phyloP scores from a whole-genome alignment of 352 stramenopile genomes.

The Pythium chondricola region DNA sequence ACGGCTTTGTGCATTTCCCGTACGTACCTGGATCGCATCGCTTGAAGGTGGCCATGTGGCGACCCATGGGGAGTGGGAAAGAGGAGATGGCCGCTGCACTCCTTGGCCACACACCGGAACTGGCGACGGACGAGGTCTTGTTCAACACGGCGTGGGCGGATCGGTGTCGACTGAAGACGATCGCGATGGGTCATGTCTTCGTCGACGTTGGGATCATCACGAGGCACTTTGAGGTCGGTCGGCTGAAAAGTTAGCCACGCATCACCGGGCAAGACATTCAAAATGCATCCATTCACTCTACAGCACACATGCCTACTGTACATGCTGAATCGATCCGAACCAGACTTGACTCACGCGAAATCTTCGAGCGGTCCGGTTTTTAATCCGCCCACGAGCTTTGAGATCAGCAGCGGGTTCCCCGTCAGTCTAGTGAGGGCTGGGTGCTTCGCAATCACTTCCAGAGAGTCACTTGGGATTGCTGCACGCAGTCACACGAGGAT shows the following conservation, averaged over 20 bases:
- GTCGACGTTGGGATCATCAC: conserved; percentile 44
- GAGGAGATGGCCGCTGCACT: conserved; percentile 42
- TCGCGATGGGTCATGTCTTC: conserved; percentile 48
- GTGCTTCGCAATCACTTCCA: conserved; percentile 20
- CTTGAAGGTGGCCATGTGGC: conserved; percentile 45
- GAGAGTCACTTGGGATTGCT: conserved; percentile 17
- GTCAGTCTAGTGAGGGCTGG: conserved; percentile 23
- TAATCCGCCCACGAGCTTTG: conserved; percentile 13
- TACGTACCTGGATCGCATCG: conserved; percentile 45
- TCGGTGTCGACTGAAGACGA: conserved; percentile 49
- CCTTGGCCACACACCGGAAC: conserved; percentile 45
- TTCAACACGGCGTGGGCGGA: conserved; percentile 53
- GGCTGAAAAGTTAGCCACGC: conserved; percentile 17
- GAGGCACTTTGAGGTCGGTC: conserved; percentile 31
- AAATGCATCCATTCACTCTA: conserved; percentile 2
- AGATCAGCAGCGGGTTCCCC: conserved; percentile 27
- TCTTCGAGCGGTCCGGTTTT: conserved; percentile 10
- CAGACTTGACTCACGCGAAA: neutral
- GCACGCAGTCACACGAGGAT: neutral
- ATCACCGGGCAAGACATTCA: neutral
- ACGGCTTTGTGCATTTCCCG: conserved; percentile 53
- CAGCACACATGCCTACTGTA: neutral
- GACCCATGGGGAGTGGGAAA: conserved; percentile 42
- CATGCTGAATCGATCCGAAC: no score
- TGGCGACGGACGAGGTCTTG: conserved; percentile 50